Conservation (phyloP, 2,329 filamentous ascomycete species). For the Davidsoniella australis region DNA sequence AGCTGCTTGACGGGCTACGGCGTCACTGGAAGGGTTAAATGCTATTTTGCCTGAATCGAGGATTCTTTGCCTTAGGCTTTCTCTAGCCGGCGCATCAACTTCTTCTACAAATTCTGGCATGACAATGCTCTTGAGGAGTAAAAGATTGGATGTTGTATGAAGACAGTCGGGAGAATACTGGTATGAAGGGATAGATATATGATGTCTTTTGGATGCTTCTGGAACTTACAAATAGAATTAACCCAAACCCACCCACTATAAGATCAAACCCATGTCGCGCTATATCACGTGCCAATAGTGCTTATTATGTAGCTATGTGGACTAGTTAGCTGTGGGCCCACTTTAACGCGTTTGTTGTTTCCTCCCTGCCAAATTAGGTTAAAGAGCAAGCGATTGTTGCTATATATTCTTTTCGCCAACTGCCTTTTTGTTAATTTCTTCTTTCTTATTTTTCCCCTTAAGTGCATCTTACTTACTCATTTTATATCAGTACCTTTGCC, state of each 20-base stretch:
- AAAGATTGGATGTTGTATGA: not conserved
- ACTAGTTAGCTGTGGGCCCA: not conserved
- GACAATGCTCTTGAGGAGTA: not conserved
- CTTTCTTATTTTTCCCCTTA: not conserved
- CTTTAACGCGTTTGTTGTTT: not conserved
- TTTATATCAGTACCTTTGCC: not conserved
- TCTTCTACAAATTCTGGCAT: conserved; percentile 20
- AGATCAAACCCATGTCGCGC: not conserved
- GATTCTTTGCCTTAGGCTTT: conserved; percentile 7
- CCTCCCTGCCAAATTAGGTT: not conserved
- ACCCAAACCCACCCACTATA: not conserved
- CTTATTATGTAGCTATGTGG: not conserved
- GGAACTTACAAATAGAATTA: conserved; percentile 3
- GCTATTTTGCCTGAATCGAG: conserved; percentile 29
- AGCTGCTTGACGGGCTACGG: conserved; percentile 20
- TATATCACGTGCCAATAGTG: not conserved
- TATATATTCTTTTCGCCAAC: not conserved
- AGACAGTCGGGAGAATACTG: too few species aligned
- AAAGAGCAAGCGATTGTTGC: too few species aligned
- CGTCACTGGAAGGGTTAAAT: conserved; percentile 27
- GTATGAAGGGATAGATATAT: too few species aligned
- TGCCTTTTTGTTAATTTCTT: conserved; percentile 10
- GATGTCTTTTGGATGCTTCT: not conserved
- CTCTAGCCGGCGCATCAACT: conserved; percentile 14
- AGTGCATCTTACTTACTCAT: not conserved